Conservation (phyloP, 1,139 yeast species). For the Nakaseomyces bracarensis region DNA sequence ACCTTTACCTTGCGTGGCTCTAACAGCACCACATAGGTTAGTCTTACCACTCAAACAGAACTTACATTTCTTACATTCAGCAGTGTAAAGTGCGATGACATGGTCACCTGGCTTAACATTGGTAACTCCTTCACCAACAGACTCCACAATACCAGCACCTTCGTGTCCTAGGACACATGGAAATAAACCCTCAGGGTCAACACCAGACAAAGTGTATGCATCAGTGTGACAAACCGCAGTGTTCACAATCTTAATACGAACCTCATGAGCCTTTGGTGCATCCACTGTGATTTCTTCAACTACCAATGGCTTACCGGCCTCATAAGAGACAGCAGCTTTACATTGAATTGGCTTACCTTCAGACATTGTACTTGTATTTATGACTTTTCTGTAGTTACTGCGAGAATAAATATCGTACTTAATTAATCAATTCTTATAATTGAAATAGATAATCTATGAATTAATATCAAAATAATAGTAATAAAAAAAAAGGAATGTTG, state of each 20-base stretch:
- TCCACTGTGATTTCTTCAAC: constrained; percentile 84
- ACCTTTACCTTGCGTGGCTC: constrained; percentile 89
- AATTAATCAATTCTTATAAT: too few relatives aligned
- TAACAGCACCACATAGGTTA: constrained; percentile 81
- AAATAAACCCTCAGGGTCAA: constrained; percentile 94
- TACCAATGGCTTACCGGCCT: constrained; percentile 74
- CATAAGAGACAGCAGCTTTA: constrained; percentile 97
- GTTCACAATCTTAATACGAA: constrained; percentile 75
- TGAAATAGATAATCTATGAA: too few relatives aligned
- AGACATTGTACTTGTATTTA: constrained; percentile 14
- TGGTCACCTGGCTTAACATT: constrained; percentile 82
- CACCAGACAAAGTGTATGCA: constrained; percentile 90
- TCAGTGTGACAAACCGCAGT: constrained; percentile 99
- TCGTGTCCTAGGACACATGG: constrained; percentile 92
- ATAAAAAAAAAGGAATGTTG: too few relatives aligned
- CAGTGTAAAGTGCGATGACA: constrained; percentile 88
- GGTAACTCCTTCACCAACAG: constrained; percentile 87
- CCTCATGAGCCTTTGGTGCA: constrained; percentile 96
- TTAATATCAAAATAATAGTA: too few relatives aligned
- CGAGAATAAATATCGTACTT: too few relatives aligned
- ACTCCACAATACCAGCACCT: constrained; percentile 93
- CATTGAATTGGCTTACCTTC: constrained; percentile 66
- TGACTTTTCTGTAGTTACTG: too few relatives aligned
- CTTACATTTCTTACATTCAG: constrained; percentile 92
- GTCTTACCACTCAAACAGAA: constrained; percentile 94